Evolutionary conservation across 768 basidiomycete genomes (phyloP), one percentile per base, ranked within the genome.

Genomic region (Harrya chromipes): DNA sequence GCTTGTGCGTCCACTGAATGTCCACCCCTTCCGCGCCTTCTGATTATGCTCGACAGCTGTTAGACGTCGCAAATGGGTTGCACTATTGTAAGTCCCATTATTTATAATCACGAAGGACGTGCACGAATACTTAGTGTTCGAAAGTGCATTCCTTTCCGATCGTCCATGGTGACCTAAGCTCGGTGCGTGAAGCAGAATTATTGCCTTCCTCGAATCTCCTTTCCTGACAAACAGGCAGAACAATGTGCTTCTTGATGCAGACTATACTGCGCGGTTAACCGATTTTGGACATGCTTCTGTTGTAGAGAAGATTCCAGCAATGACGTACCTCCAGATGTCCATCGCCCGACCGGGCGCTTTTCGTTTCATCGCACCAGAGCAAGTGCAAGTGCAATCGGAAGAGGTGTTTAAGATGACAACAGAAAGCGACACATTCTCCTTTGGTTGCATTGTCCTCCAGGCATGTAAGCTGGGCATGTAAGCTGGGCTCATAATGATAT

Each of bases 291-390:
- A 59, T 43, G 63, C 66, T n/a, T 72, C 73, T 0, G 0, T 46
- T 1, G 12, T 46, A 4, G 34, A 33, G 14, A 26, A 40, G 3
- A 47, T 33, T 20, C 46, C 46, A 33, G 26, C 27, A 1, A 10
- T 34, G 26, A 38, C 31, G 1, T 40, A 40, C 14, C 38, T 47
- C 14, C 24, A 47, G 14, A 17, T 23, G 49, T 53, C 29, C 61
- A 74, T 38, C 67, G 67, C 10, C 74, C 74, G 14, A 17, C 46
- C 50, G 10, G 46, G 50, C 1, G 71, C 73, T 17, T 66, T 75
- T 23, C 69, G 76, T 0, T 77, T 74, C 72, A 69, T 73, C 7
- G 75, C 75, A 43, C 60, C 72, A 0, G 55, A 68, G n/a, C 59
- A 26, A 21, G 54, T 33, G n/a, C 59, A 26, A 21, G 54, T 33